Base-by-base conservation (phyloP, 1,139 yeast species). In the Yamadazyma oceani region DNA sequence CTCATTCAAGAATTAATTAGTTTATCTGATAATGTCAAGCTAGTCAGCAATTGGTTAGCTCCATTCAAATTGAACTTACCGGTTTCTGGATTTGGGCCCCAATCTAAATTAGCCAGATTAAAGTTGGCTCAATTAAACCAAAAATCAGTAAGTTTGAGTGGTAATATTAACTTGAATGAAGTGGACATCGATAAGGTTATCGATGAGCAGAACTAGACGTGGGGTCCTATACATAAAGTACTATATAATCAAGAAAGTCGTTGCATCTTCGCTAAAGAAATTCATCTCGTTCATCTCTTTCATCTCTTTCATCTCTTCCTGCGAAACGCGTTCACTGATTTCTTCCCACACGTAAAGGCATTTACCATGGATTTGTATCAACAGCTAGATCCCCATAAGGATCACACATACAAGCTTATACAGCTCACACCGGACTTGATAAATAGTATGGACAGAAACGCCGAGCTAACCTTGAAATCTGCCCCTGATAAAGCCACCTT, bases 1-100 rank as follows among this genome's bases (percentile, higher is more conserved):
- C 69, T 85, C 42, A 76, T 85, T 40, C 87, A 82, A 55, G 92
- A 85, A 60, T 69, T 85, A 40, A 72, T 69, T 27, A 60, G 79
- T 14, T 55, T 83, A 49, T 84, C 88, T 17, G 85, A 78, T 25
- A 66, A 73, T 46, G 85, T 85, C 64, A 75, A 80, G 48, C 60
- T 62, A 24, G 78, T 81, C 42, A 69, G 75, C 42, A 66, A 69
- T 48, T 85, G 88, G 75, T 61, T 85, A 50, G 69, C 73, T 44
- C 94, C 95, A 31, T 84, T 85, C 65, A 67, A 73, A 53, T 69
- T 85, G 53, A 81, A 75, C 48, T 73, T 82, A 34, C 92, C 88
- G 30, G 79, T 82, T 34, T 71, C 76, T 42, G 94, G 94, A 17
- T 83, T 84, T 78, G 82, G 84, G 35, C 78, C 82, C 10, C 72